A percentile compares a stretch with the other conserved stretches of the same genome.
phyloP scores from a whole-genome alignment of 805 yeast genomes.

The Wickerhamomyces canadensis region DNA sequence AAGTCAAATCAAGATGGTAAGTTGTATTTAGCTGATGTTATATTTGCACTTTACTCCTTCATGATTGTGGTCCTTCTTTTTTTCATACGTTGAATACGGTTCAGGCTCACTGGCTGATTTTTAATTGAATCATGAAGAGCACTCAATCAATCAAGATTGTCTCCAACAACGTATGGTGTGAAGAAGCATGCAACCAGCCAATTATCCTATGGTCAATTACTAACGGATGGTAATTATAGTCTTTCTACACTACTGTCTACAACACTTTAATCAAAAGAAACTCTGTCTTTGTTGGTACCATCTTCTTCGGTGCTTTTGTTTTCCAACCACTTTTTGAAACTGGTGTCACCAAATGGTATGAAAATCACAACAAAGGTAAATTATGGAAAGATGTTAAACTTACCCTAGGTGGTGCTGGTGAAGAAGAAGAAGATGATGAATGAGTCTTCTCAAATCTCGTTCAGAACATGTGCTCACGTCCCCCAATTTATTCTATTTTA shows the following conservation, averaged over 20 bases:
- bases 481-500: not conserved
- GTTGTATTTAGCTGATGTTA: not conserved
- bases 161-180: no score
- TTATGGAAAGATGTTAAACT: slow-evolving; percentile 78
- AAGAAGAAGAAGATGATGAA: slow-evolving; percentile 49
- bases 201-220: no score
- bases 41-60: no score
- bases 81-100: no score
- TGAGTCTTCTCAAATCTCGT: slow-evolving; percentile 17
- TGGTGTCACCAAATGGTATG: slow-evolving; percentile 66
- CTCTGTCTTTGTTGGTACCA: slow-evolving; percentile 77
- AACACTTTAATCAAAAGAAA: slow-evolving; percentile 82
- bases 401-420: slow-evolving; percentile 55
- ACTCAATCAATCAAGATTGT: no score
- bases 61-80: no score
- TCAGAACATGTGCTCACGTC: not conserved
- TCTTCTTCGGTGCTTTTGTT: slow-evolving; percentile 78
- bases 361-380: slow-evolving; percentile 76
- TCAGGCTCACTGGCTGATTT: no score
- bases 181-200: no score
- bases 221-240: slow-evolving; percentile 17
- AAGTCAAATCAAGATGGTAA: not conserved
- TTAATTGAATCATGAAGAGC: no score
- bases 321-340: slow-evolving; percentile 75
- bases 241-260: slow-evolving; percentile 46